Evolutionary conservation across 306 rosid genomes (phyloP).

Genomic region (Calophaca sinica): DNA sequence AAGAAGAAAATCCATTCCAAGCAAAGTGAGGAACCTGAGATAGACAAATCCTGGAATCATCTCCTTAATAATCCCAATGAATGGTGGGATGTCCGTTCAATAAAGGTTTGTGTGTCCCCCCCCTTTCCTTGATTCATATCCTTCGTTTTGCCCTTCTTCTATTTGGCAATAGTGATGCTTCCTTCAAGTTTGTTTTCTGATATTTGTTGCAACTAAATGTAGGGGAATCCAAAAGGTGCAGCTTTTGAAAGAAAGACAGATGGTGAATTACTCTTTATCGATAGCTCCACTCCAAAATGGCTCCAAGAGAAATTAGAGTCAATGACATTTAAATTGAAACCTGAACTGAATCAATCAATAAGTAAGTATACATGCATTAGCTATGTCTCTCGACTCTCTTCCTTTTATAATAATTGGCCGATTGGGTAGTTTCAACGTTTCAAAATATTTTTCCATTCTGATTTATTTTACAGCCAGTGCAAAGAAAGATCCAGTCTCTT

Average conservation of each 20-base stretch:
- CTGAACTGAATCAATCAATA: conserved; percentile 40
- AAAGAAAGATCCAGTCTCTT: conserved; percentile 37
- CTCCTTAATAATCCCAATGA: conserved; percentile 42
- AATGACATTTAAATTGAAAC: conserved; percentile 42
- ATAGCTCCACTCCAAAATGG: conserved; percentile 42
- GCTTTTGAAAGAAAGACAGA: conserved; percentile 43
- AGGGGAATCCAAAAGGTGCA: conserved; percentile 44
- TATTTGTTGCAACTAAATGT: conserved; percentile 32
- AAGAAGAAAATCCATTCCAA: conserved; percentile 19
- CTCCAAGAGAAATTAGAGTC: conserved; percentile 37
- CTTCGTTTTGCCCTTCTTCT: conserved; percentile 10
- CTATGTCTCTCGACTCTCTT: conserved; percentile 16
- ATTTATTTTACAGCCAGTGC: conserved; percentile 44
- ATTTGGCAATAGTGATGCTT: conserved; percentile 3
- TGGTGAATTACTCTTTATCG: conserved; percentile 39
- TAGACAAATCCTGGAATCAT: conserved; percentile 44
- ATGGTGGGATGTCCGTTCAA: conserved; percentile 42
- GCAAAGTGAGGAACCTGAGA: conserved; percentile 24
- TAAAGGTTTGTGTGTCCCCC: conserved; percentile 36
- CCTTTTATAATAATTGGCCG: conserved; percentile 23
- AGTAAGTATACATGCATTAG: conserved; percentile 40
- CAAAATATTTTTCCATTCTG: conserved; percentile 13
- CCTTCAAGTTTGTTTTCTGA: conserved; percentile 31
- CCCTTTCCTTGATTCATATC: background rate
- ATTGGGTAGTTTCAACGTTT: conserved; percentile 33